Base-by-base conservation (phyloP, 495 filamentous ascomycete genomes). In the Lindgomyces ingoldianus region DNA sequence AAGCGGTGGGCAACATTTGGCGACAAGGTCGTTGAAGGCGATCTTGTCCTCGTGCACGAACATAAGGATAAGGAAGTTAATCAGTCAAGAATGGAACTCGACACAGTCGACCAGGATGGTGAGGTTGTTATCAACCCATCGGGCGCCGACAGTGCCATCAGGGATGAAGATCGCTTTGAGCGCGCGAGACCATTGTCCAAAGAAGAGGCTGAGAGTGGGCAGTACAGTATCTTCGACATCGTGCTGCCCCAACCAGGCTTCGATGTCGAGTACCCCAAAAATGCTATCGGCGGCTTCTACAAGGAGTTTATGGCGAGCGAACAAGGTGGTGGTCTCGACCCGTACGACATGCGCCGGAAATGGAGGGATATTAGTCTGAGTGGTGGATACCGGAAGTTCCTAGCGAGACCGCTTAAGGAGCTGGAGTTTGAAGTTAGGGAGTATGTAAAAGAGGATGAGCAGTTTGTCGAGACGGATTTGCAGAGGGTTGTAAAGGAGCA, bases 231-330 rank as follows among this genome's bases (percentile, higher is more conserved):
- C 67, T 93, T 89, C 69, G 94, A 98, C 70, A 72, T 98, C 57
- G 93, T 98, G n/a, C 81, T 98, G 2, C 92, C 94, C n/a, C 86
- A 88, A 12, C 93, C 95, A 4, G 94, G 94, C 29, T 98, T 84
- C 75, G 93, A 96, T 67, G 83, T 97, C 29, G 73, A 88, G 8
- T 98, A 98, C 71, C 94, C 94, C 1, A 72, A 78, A 1, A 96
- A 97, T 69, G 83, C 83, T n/a, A 84, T 97, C 68, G 87, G 85
- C 14, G 83, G 85, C 10, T 92, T 87, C 72, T 98, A 98, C 74
- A 80, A 79, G 57, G 76, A 81, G 9, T 94, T 96, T 74, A 98
- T 98, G 95, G 82, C 72, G 14, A 87, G 81, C 55, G 81, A 87
- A 49, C 83, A 83, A 47, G 91, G 91, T 48, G 92, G 92, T 10